Conservation (phyloP, 1,139 yeast species). For the Nakaseomyces uthaithaninus region DNA sequence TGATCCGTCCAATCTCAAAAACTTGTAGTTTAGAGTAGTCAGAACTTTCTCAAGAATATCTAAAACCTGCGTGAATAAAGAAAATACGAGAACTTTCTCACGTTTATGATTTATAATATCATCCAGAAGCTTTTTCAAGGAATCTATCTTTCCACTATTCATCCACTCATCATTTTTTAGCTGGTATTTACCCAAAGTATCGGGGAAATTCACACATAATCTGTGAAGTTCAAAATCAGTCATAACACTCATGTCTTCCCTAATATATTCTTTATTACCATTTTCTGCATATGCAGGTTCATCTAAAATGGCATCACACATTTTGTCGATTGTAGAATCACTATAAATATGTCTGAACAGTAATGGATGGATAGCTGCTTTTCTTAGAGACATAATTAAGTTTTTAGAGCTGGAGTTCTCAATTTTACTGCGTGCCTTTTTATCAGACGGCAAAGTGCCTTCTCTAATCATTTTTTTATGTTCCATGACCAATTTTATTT, state of each 20-base stretch:
- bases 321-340: constrained; percentile 46
- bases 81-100: constrained; percentile 76
- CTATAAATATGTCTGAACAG: constrained; percentile 55
- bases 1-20: constrained; percentile 83
- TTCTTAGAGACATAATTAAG: constrained; percentile 61
- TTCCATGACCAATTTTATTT: constrained; percentile 46
- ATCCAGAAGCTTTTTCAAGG: constrained; percentile 51
- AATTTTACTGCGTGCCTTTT: constrained; percentile 25
- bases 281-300: constrained; percentile 66
- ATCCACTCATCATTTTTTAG: constrained; percentile 53
- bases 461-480: constrained; percentile 40
- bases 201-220: constrained; percentile 66
- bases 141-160: constrained; percentile 68
- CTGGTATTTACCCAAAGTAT: constrained; percentile 47
- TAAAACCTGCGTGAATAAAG: constrained; percentile 85
- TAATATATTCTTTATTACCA: constrained; percentile 68
- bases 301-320: constrained; percentile 72
- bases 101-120: constrained; percentile 45
- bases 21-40: constrained; percentile 57
- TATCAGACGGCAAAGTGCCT: constrained; percentile 34
- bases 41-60: constrained; percentile 78
- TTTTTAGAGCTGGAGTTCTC: constrained; percentile 40
- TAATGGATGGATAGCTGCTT: constrained; percentile 69
- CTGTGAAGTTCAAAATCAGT: constrained; percentile 78
- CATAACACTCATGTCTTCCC: constrained; percentile 96